These are phyloP conservation scores for Pisolithus tinctorius DNA, from an alignment of 768 basidiomycete genomes.

Conservation along the genomic window DNA sequence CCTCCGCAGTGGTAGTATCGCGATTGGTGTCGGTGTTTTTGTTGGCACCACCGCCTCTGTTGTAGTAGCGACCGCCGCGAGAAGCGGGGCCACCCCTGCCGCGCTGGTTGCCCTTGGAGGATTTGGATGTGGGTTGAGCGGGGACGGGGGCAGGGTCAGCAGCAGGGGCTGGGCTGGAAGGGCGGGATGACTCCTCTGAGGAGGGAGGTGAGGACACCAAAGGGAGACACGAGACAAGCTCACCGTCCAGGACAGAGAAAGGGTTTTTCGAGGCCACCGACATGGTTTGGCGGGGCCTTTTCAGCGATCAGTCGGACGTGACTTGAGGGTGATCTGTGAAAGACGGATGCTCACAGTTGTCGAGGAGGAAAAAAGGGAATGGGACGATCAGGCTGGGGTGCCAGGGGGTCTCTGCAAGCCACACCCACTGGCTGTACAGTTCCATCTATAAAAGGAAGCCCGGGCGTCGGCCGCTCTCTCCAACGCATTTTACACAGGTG, in stretches of 20 bases:
- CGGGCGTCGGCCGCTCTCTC: not conserved
- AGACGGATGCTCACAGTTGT: slow-evolving; percentile 3
- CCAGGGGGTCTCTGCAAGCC: slow-evolving; percentile 43
- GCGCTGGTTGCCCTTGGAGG: slow-evolving; percentile 40
- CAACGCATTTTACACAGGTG: slow-evolving; percentile 63
- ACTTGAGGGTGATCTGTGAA: not conserved
- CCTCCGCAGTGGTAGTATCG: slow-evolving; percentile 34
- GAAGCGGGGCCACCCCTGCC: slow-evolving; percentile 51
- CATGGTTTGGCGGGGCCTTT: slow-evolving; percentile 69
- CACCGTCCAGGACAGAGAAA: slow-evolving; percentile 78
- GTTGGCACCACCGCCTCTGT: slow-evolving; percentile 49
- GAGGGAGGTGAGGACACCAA: not conserved
- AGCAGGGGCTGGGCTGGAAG: slow-evolving; percentile 32
- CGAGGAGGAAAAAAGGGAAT: not conserved
- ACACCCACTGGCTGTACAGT: slow-evolving; percentile 33
- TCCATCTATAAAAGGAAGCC: slow-evolving; percentile 20
- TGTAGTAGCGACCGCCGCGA: slow-evolving; percentile 65
- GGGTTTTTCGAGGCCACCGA: slow-evolving; percentile 88
- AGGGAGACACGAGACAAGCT: not conserved
- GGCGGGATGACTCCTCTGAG: slow-evolving; percentile 36
- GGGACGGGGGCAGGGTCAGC: slow-evolving; percentile 18
- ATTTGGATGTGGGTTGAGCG: slow-evolving; percentile 30
- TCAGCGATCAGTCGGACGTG: slow-evolving; percentile 24
- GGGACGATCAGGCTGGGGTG: not conserved
- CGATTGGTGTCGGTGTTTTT: slow-evolving; percentile 22